Evolutionary conservation across 2,329 filamentous ascomycete genomes (phyloP), one percentile per base, ranked within the genome.

Genomic region (Aspergillus sp.): DNA sequence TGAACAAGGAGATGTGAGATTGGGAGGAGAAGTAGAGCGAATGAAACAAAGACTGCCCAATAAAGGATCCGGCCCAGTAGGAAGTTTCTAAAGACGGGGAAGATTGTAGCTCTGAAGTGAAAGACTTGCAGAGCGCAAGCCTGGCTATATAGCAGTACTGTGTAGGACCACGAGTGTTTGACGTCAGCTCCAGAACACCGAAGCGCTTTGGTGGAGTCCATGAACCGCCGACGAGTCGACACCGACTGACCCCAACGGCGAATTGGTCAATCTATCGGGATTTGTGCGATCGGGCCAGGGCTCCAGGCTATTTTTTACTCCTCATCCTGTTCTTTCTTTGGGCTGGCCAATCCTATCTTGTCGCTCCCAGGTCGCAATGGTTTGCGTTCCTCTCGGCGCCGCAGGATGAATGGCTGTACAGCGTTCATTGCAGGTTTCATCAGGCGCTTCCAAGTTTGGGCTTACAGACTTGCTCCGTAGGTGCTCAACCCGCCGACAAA

Each of bases 111-210:
- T n/a, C 15, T n/a, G 35, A 12, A 15, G 12, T 37, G 14, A 37
- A 37, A 37, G 9, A n/a, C 15, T 37, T n/a, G 35, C 5, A 37
- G 35, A 37, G 35, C 12, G 15, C 35, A 37, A n/a, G 27, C 27
- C 27, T 15, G 35, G 15, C 35, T 37, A n/a, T 37, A 37, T 37
- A 37, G 48, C 25, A 6, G 4, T 8, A 23, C 7, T 21, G 43
- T 33, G 37, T 33, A 57, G 43, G 35, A 9, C 35, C 15, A 37
- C 35, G 15, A 37, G 35, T 60, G 35, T 53, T 62, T 62, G 60
- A 64, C 62, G 62, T 64, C 62, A 64, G 62, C 57, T 51, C 19
- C 43, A 51, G 40, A 53, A 57, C 55, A 49, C 43, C 50, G 47
- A 63, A 59, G 56, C 59, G 56, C 54, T 56, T 23, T 25, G 15